phyloP scores from a whole-genome alignment of 2,329 filamentous ascomycete genomes.

The Colletotrichum tamarilloi region DNA sequence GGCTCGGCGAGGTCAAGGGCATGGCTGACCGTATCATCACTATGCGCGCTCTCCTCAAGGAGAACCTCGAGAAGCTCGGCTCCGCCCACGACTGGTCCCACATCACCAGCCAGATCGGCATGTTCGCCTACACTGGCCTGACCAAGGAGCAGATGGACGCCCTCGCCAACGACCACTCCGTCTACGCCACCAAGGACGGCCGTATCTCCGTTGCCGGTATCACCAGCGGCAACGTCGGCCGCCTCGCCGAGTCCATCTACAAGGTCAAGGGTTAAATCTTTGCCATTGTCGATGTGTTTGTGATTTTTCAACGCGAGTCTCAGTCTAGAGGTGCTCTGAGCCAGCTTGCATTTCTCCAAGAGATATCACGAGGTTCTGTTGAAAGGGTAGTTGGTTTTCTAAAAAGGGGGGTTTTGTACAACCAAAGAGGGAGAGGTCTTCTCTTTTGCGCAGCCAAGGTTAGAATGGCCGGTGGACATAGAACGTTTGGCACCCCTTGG shows the following conservation, averaged over 20 bases:
- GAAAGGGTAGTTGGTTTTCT: constrained; percentile 7
- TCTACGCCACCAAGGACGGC: constrained; percentile 95
- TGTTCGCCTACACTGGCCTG: constrained; percentile 98
- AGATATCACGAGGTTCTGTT: constrained; percentile 23
- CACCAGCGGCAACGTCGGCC: constrained; percentile 81
- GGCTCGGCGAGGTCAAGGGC: constrained; percentile 95
- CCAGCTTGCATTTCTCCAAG: constrained; percentile 1
- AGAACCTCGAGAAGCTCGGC: constrained; percentile 93
- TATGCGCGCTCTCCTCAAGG: constrained; percentile 94
- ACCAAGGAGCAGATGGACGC: constrained; percentile 90
- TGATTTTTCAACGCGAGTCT: background rate
- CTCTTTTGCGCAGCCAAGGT: constrained; percentile 12
- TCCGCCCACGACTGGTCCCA: constrained; percentile 99
- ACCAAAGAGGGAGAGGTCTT: constrained; percentile 20
- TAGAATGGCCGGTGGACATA: constrained; percentile 18
- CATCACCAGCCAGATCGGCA: constrained; percentile 98
- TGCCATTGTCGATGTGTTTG: background rate
- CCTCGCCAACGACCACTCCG: constrained; percentile 94
- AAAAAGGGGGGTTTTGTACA: constrained; percentile 23
- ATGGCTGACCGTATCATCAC: constrained; percentile 99
- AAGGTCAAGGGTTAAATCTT: constrained; percentile 76
- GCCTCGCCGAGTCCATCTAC: constrained; percentile 85
- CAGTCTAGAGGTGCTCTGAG: background rate
- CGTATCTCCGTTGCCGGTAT: constrained; percentile 89
- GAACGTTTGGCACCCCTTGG: constrained; percentile 21